A percentile compares a stretch with the other conserved stretches of the same genome.
Conservation (phyloP, 805 yeast genomes). For the Isabelozyma heimii region DNA sequence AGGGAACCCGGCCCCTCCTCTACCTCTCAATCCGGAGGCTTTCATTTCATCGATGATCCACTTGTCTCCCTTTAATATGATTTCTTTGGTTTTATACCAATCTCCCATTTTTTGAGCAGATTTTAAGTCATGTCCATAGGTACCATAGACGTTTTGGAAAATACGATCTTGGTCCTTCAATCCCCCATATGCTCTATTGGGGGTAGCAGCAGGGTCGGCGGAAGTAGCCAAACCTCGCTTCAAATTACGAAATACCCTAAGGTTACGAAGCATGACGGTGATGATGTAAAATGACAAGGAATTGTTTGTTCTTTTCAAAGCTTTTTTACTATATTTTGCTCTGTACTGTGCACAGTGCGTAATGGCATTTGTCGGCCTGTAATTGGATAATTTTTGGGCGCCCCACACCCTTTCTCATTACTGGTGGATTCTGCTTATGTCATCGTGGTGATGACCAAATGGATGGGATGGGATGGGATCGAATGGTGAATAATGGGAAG, state of each 20-base stretch:
- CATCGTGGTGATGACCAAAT: neutral
- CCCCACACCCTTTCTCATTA: neutral
- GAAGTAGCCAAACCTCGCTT: conserved; percentile 42
- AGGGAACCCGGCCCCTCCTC: conserved; percentile 95
- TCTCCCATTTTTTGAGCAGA: conserved; percentile 80
- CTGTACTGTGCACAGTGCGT: conserved; percentile 5
- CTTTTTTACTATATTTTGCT: neutral
- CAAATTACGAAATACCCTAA: conserved; percentile 16
- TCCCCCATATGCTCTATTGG: conserved; percentile 65
- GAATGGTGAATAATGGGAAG: neutral
- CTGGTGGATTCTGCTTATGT: conserved; percentile 1
- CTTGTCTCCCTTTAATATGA: conserved; percentile 75
- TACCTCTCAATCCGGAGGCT: conserved; percentile 80
- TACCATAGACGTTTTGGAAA: conserved; percentile 78
- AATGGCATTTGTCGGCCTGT: conserved; percentile 18
- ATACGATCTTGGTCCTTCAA: conserved; percentile 81
- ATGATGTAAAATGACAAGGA: neutral
- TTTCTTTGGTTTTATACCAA: conserved; percentile 90
- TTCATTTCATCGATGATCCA: conserved; percentile 91
- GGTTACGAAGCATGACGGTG: conserved; percentile 33
- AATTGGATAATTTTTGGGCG: conserved; percentile 13
- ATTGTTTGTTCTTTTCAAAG: neutral
- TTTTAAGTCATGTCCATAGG: conserved; percentile 72
- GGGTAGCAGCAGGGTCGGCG: conserved; percentile 47
- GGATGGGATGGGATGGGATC: neutral